Evolutionary conservation across 768 basidiomycete genomes (phyloP).

Genomic region (Hygrocybe coccinea): DNA sequence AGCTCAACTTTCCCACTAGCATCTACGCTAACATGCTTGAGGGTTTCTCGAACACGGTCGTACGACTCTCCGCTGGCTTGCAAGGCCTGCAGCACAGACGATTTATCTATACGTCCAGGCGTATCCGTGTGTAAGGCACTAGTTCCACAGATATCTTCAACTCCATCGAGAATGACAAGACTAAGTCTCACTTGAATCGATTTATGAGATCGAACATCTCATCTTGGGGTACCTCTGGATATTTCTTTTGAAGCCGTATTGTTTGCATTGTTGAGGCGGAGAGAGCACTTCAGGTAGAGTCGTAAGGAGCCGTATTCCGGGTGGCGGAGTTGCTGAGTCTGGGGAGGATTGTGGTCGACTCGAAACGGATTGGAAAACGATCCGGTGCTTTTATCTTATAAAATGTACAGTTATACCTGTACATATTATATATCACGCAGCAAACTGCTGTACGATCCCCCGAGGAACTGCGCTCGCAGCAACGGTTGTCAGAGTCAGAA

Average conservation of each 20-base stretch:
- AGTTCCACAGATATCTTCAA: conserved; percentile 3
- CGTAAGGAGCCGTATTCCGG: neutral
- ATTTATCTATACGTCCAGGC: conserved; percentile 80
- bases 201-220: conserved; percentile 94
- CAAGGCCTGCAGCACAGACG: conserved; percentile 70
- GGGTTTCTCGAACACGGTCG: conserved; percentile 80
- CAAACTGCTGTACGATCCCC: too few species aligned
- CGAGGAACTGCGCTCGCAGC: too few species aligned
- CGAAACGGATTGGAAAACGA: too few species aligned
- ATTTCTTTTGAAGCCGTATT: conserved; percentile 84
- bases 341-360: too few species aligned
- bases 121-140: conserved; percentile 75
- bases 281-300: neutral
- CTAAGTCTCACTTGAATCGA: conserved; percentile 81
- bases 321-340: neutral
- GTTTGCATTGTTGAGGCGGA: conserved; percentile 58
- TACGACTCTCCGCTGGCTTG: conserved; percentile 84
- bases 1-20: conserved; percentile 94
- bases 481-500: too few species aligned
- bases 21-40: conserved; percentile 92
- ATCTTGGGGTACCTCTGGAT: conserved; percentile 84
- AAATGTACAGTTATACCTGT: too few species aligned
- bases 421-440: too few species aligned
- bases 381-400: too few species aligned
- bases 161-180: neutral